Conservation (phyloP, 495 filamentous ascomycete genomes). For the Neurospora sp. region DNA sequence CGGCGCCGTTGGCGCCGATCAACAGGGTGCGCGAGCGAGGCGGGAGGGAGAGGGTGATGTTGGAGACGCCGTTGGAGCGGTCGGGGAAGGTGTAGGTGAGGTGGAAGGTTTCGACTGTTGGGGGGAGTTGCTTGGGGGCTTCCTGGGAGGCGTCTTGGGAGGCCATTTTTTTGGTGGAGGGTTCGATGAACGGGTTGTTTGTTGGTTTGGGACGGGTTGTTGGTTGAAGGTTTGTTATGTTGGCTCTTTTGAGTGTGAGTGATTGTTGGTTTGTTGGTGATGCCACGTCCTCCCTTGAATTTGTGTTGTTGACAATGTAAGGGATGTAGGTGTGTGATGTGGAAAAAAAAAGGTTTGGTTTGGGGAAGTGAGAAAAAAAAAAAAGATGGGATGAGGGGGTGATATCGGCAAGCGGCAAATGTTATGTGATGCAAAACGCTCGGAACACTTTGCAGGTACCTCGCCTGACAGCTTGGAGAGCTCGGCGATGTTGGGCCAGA, state of each 20-base stretch:
- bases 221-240: neutral
- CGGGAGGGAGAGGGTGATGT: conserved; percentile 67
- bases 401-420: neutral
- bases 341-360: neutral
- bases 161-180: neutral
- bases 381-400: neutral
- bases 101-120: conserved; percentile 51
- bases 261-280: neutral
- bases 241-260: neutral
- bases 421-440: neutral
- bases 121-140: conserved; percentile 14
- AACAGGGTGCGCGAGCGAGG: conserved; percentile 78
- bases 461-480: neutral
- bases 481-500: neutral
- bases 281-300: neutral
- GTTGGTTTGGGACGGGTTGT: neutral
- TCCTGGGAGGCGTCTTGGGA: neutral
- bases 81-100: conserved; percentile 88
- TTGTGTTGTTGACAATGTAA: neutral
- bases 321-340: neutral
- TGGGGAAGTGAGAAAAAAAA: neutral
- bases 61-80: conserved; percentile 57
- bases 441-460: neutral
- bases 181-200: neutral
- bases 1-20: conserved; percentile 95